Percentiles rank a stretch among this genome's conserved stretches.
These are phyloP conservation scores for Barnettozyma pratensis DNA, from an alignment of 805 yeast genomes.

Conservation along the genomic window DNA sequence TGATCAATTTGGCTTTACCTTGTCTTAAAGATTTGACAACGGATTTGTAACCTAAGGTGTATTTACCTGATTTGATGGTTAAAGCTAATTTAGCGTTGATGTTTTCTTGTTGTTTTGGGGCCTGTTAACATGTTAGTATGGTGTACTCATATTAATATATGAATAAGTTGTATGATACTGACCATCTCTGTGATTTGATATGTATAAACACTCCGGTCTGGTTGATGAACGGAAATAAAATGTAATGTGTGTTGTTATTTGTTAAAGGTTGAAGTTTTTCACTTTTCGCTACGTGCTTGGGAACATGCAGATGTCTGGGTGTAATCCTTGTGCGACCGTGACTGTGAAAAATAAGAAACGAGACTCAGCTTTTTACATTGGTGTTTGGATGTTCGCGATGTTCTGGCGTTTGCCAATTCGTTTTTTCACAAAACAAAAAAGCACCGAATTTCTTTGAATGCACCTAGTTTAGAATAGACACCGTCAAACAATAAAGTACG, in stretches of 20 bases:
- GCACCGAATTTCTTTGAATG: not conserved
- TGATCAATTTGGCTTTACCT: slow-evolving; percentile 97
- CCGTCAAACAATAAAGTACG: slow-evolving; percentile 21
- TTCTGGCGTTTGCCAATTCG: not conserved
- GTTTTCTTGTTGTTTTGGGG: slow-evolving; percentile 94
- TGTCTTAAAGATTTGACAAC: slow-evolving; percentile 97
- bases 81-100: slow-evolving; percentile 97
- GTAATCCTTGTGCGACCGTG: not conserved
- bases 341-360: not conserved
- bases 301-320: slow-evolving; percentile 4
- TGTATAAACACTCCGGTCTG: slow-evolving; percentile 88
- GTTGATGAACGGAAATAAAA: slow-evolving; percentile 13
- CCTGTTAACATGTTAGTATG: slow-evolving; percentile 53
- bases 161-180: slow-evolving; percentile 43
- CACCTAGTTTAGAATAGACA: slow-evolving; percentile 3
- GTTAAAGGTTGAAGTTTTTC: too few relatives aligned
- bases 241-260: not conserved
- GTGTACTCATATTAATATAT: slow-evolving; percentile 2
- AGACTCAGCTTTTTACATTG: not conserved
- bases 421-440: slow-evolving; percentile 15
- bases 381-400: slow-evolving; percentile 2
- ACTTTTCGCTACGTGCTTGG: not conserved
- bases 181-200: slow-evolving; percentile 91
- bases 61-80: slow-evolving; percentile 98
- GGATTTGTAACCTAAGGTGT: slow-evolving; percentile 99